Conservation (phyloP, 345 rosid species). For the Brassica incana region DNA sequence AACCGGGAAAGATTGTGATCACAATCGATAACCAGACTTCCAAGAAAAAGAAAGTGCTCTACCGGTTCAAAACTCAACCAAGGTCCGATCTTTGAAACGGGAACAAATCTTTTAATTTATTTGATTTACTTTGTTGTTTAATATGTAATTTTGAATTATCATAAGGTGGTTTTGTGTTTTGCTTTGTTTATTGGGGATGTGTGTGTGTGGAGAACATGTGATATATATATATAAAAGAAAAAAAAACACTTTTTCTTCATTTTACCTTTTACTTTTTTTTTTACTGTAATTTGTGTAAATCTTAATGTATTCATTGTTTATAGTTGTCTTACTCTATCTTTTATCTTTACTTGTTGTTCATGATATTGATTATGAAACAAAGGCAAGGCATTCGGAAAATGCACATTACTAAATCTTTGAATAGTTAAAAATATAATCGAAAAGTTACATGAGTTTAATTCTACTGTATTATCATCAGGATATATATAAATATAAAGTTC, state of each 20-base stretch:
- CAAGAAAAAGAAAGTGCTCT: slow-evolving; percentile 87
- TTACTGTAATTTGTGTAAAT: background rate
- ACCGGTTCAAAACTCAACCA: slow-evolving; percentile 77
- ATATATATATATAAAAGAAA: slow-evolving; percentile 22
- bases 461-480: background rate
- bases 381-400: background rate
- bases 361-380: slow-evolving; percentile 3
- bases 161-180: slow-evolving; percentile 27
- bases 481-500: background rate
- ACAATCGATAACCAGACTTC: slow-evolving; percentile 71
- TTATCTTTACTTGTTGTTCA: slow-evolving; percentile 2
- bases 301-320: background rate
- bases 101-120: background rate
- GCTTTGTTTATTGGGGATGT: slow-evolving; percentile 27
- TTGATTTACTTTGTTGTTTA: slow-evolving; percentile 21
- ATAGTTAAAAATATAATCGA: background rate
- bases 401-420: background rate
- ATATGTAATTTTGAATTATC: slow-evolving; percentile 36
- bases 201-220: slow-evolving; percentile 35
- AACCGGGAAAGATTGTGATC: slow-evolving; percentile 72
- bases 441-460: slow-evolving; percentile 1
- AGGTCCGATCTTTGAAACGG: slow-evolving; percentile 8
- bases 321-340: background rate
- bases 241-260: slow-evolving; percentile 6
- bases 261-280: background rate